These are phyloP conservation scores for Gossypium davidsonii DNA, from an alignment of 441 rosid genomes.

Conservation along the genomic window DNA sequence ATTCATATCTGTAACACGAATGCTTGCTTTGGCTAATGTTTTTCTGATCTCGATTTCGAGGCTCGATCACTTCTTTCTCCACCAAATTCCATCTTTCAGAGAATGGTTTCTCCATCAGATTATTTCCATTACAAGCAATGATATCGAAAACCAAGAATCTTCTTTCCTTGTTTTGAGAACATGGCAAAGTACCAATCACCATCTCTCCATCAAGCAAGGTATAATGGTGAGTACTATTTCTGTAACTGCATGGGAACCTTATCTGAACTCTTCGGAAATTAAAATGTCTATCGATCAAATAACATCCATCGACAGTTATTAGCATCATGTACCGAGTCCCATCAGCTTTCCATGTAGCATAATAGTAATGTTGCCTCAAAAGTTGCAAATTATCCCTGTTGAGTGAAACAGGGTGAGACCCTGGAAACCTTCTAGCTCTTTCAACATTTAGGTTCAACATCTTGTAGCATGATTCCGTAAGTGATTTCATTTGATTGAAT, in stretches of 20 bases:
- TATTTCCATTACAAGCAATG: conserved; percentile 67
- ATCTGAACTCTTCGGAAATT: conserved; percentile 82
- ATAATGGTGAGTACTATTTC: conserved; percentile 72
- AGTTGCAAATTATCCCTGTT: conserved; percentile 88
- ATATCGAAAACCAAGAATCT: conserved; percentile 93
- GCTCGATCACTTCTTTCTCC: conserved; percentile 86
- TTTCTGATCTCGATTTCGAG: conserved; percentile 80
- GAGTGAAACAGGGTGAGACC: conserved; percentile 97
- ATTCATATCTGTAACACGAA: conserved; percentile 72
- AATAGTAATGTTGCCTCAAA: conserved; percentile 86
- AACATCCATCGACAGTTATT: conserved; percentile 78
- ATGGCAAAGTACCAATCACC: conserved; percentile 83
- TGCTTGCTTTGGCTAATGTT: conserved; percentile 52
- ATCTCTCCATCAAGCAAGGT: conserved; percentile 95
- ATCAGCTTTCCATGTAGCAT: conserved; percentile 99
- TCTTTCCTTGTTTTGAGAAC: conserved; percentile 82
- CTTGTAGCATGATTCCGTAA: conserved; percentile 65
- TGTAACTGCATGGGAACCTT: conserved; percentile 76
- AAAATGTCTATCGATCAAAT: conserved; percentile 76
- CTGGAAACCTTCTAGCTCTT: conserved; percentile 77
- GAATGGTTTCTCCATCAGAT: conserved; percentile 87
- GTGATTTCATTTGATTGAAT: conserved; percentile 49
- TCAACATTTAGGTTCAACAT: conserved; percentile 51
- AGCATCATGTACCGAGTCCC: conserved; percentile 99
- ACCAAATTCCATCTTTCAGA: conserved; percentile 92